These are phyloP conservation scores for Alectoria sarmentosa DNA, from an alignment of 495 filamentous ascomycete species.

Conservation along the genomic window DNA sequence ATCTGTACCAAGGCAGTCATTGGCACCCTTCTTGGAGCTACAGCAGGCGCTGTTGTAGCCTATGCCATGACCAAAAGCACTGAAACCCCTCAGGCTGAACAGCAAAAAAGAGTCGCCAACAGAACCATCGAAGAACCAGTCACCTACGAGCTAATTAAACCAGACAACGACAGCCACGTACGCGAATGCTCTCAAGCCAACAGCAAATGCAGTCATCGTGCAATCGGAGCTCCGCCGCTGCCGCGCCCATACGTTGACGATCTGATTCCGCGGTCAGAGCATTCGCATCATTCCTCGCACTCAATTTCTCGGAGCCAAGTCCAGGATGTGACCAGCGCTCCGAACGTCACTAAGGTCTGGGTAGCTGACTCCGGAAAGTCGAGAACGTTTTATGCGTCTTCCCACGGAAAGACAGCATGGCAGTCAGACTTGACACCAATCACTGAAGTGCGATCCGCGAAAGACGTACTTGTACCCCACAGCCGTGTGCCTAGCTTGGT, in stretches of 20 bases:
- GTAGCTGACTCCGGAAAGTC: constrained; percentile 19
- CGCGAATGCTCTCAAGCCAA: constrained; percentile 38
- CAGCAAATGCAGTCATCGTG: constrained; percentile 33
- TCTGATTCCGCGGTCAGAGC: constrained; percentile 25
- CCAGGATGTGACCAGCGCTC: constrained; percentile 10
- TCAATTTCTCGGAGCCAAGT: constrained; percentile 15
- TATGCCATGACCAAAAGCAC: constrained; percentile 59
- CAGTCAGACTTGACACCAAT: constrained; percentile 27
- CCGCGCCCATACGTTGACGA: constrained; percentile 24
- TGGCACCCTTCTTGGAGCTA: constrained; percentile 69
- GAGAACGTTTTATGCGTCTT: constrained; percentile 17
- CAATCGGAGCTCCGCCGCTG: constrained; percentile 33
- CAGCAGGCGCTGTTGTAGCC: constrained; percentile 64
- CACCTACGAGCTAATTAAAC: constrained; percentile 32
- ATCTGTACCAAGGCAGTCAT: constrained; percentile 47
- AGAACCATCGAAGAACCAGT: constrained; percentile 40
- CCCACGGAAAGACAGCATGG: constrained; percentile 26
- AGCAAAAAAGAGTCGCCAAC: constrained; percentile 26
- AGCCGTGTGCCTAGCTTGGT: constrained; percentile 42
- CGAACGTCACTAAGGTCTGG: constrained; percentile 16
- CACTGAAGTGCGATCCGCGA: constrained; percentile 22
- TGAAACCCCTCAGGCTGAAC: constrained; percentile 33
- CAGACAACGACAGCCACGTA: constrained; percentile 35
- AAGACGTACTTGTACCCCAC: constrained; percentile 42
- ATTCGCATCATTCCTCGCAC: constrained; percentile 17